Evolutionary conservation across 768 basidiomycete genomes (phyloP).

Genomic region (Strobilomyces confusus): DNA sequence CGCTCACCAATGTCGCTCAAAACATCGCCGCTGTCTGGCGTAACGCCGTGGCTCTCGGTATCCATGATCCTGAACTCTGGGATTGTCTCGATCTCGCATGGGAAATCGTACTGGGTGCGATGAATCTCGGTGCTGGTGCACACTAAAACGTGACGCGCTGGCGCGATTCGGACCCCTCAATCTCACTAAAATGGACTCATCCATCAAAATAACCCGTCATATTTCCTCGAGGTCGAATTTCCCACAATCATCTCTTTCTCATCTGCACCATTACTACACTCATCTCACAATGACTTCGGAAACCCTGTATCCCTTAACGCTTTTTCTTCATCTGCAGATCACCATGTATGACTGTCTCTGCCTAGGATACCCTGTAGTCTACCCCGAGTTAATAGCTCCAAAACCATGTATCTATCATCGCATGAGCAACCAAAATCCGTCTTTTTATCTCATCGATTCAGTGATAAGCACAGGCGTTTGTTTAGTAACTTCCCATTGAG

Average conservation of each 20-base stretch:
- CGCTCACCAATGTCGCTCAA: slow-evolving; percentile 45
- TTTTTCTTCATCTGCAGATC: slow-evolving; percentile 11
- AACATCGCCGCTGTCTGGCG: slow-evolving; percentile 66
- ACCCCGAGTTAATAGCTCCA: slow-evolving; percentile 26
- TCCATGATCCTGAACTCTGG: slow-evolving; percentile 66
- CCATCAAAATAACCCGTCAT: slow-evolving; percentile 8
- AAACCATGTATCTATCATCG: slow-evolving; percentile 29
- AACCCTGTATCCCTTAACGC: slow-evolving; percentile 28
- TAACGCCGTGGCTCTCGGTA: slow-evolving; percentile 66
- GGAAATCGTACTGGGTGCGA: slow-evolving; percentile 60
- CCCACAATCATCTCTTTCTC: slow-evolving; percentile 24
- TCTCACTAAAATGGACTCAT: slow-evolving; percentile 18
- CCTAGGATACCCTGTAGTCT: slow-evolving; percentile 29
- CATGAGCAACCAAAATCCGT: slow-evolving; percentile 11
- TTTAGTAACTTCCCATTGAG: neutral
- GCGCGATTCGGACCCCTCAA: slow-evolving; percentile 15
- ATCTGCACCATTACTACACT: slow-evolving; percentile 19
- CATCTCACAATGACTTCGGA: slow-evolving; percentile 18
- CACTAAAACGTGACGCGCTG: slow-evolving; percentile 24
- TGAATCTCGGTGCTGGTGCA: slow-evolving; percentile 47
- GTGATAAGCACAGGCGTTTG: neutral
- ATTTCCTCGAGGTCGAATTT: slow-evolving; percentile 15
- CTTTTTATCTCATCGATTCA: neutral
- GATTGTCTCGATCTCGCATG: slow-evolving; percentile 62
- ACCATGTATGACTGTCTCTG: slow-evolving; percentile 16